These are phyloP conservation scores for Trichoderma brevicompactum DNA, from an alignment of 2,329 filamentous ascomycete species.

Conservation along the genomic window DNA sequence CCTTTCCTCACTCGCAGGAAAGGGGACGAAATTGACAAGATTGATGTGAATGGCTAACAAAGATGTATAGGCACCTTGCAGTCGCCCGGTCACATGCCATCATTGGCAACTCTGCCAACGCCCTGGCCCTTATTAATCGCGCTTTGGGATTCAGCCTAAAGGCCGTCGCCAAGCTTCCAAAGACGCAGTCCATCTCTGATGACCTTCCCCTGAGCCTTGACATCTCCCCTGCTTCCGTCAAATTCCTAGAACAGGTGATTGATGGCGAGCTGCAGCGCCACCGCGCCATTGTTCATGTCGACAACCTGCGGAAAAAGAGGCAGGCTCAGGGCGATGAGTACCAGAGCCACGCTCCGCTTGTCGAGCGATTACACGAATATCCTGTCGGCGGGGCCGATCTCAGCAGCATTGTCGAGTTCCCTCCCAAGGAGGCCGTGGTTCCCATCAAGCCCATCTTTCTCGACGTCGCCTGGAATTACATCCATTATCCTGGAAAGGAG, in stretches of 20 bases:
- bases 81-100: constrained; percentile 84
- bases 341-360: constrained; percentile 56
- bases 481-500: constrained; percentile 77
- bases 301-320: constrained; percentile 60
- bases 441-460: constrained; percentile 95
- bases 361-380: constrained; percentile 77
- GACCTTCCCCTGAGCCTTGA: constrained; percentile 65
- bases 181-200: constrained; percentile 36
- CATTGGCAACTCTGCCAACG: constrained; percentile 72
- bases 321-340: constrained; percentile 48
- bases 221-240: constrained; percentile 62
- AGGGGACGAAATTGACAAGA: not conserved
- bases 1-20: not conserved
- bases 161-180: constrained; percentile 54
- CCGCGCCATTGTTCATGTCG: constrained; percentile 83
- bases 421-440: constrained; percentile 78
- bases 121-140: constrained; percentile 81
- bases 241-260: constrained; percentile 65
- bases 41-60: not conserved
- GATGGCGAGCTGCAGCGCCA: constrained; percentile 76
- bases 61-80: constrained; percentile 69
- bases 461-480: constrained; percentile 97
- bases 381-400: constrained; percentile 73
- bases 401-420: constrained; percentile 81
- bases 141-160: constrained; percentile 67